phyloP scores from a whole-genome alignment of 192 early-diverging fungal genomes.

The Backusella sp. region DNA sequence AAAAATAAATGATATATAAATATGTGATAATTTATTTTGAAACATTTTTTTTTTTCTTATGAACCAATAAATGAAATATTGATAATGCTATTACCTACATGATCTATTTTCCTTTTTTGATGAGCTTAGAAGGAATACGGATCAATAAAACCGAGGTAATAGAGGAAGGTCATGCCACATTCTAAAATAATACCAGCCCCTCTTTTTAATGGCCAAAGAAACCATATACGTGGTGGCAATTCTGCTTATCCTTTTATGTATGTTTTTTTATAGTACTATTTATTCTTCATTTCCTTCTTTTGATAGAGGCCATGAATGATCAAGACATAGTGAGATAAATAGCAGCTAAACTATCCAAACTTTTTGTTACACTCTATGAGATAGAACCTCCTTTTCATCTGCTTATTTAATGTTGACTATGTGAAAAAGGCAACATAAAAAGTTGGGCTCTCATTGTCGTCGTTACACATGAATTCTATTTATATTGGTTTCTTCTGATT shows the following conservation, averaged over 20 bases:
- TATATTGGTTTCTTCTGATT: slow-evolving; percentile 2
- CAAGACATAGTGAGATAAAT: background rate
- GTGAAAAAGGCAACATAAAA: background rate
- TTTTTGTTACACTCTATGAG: background rate
- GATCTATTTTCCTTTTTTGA: background rate
- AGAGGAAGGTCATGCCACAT: background rate
- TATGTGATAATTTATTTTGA: background rate
- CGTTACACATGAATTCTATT: background rate
- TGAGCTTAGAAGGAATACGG: background rate
- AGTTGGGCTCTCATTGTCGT: background rate
- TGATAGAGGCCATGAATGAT: background rate
- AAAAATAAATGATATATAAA: background rate
- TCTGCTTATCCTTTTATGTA: background rate
- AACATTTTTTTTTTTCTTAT: background rate
- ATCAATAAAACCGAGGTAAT: background rate
- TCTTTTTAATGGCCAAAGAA: background rate
- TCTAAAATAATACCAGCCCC: background rate
- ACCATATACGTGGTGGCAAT: background rate
- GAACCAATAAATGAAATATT: background rate
- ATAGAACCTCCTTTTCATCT: background rate
- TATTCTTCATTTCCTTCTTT: background rate
- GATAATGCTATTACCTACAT: background rate
- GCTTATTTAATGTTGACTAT: background rate
- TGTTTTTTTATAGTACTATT: background rate
- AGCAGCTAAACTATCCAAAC: background rate